These are phyloP conservation scores for Quercus aquifolioides DNA, from an alignment of 306 rosid genomes.

Conservation along the genomic window DNA sequence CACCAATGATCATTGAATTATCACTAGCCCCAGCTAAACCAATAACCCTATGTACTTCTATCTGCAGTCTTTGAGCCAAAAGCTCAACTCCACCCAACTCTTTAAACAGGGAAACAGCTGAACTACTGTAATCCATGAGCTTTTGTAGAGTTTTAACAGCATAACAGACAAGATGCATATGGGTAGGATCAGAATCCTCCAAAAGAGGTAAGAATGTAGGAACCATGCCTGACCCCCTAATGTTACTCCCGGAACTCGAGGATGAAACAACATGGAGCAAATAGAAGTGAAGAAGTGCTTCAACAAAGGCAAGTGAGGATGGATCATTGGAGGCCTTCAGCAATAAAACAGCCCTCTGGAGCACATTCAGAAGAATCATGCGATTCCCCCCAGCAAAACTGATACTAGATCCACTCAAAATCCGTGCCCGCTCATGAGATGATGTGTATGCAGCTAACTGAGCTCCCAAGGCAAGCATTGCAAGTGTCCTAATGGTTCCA, in stretches of 20 bases:
- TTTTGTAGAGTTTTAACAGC: slow-evolving; percentile 97
- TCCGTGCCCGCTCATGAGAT: slow-evolving; percentile 91
- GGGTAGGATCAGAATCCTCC: slow-evolving; percentile 89
- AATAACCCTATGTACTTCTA: slow-evolving; percentile 82
- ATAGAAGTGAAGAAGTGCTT: slow-evolving; percentile 96
- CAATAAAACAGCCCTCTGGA: slow-evolving; percentile 83
- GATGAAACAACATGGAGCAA: slow-evolving; percentile 94
- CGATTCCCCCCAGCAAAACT: slow-evolving; percentile 96
- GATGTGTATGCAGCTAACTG: slow-evolving; percentile 95
- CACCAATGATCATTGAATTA: slow-evolving; percentile 56
- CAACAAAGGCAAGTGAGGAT: slow-evolving; percentile 86
- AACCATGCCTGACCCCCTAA: slow-evolving; percentile 98
- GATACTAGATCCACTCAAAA: slow-evolving; percentile 82
- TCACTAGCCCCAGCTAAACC: slow-evolving; percentile 50
- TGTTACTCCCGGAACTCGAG: slow-evolving; percentile 82
- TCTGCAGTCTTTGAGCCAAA: slow-evolving; percentile 81
- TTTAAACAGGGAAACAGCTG: slow-evolving; percentile 90
- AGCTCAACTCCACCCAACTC: slow-evolving; percentile 94
- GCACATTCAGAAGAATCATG: slow-evolving; percentile 89
- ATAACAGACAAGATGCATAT: slow-evolving; percentile 87
- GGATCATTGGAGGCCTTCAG: slow-evolving; percentile 82
- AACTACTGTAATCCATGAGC: slow-evolving; percentile 96
- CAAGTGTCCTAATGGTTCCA: slow-evolving; percentile 86
- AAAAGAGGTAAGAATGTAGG: slow-evolving; percentile 93
- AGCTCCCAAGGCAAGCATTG: slow-evolving; percentile 98